phyloP scores from a whole-genome alignment of 805 yeast species.

The Ogataea trehaloabstinens region DNA sequence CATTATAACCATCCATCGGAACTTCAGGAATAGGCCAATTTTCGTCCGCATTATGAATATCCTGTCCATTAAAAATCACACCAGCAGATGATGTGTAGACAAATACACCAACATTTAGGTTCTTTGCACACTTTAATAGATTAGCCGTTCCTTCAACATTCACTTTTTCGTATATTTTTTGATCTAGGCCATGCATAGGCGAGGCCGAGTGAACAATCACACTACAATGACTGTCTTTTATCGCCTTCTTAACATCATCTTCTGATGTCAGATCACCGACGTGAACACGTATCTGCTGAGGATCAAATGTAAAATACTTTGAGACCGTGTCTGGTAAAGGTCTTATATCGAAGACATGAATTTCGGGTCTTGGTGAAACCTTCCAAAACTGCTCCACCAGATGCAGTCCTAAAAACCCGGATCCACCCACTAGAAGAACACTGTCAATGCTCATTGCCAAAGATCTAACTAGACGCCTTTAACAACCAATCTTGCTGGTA shows the following conservation, averaged over 20 bases:
- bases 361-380: conserved; percentile 60
- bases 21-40: conserved; percentile 86
- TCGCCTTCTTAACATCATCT: conserved; percentile 64
- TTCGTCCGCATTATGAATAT: conserved; percentile 89
- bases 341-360: conserved; percentile 88
- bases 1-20: conserved; percentile 96
- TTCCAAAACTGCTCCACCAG: conserved; percentile 80
- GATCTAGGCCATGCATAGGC: conserved; percentile 88
- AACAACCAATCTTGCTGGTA: too few relatives aligned
- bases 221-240: conserved; percentile 55
- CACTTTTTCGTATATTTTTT: conserved; percentile 80
- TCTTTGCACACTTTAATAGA: conserved; percentile 62
- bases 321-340: conserved; percentile 76
- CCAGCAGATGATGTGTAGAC: conserved; percentile 98
- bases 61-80: conserved; percentile 94
- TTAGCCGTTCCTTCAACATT: conserved; percentile 87
- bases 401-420: conserved; percentile 93
- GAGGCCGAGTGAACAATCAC: conserved; percentile 95
- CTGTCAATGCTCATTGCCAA: conserved; percentile 37
- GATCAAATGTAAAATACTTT: conserved; percentile 70
- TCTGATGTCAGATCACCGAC: conserved; percentile 83
- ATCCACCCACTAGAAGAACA: conserved; percentile 89
- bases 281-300: conserved; percentile 54
- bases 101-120: conserved; percentile 53
- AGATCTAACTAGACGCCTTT: not conserved